Conservation (phyloP, 2,329 filamentous ascomycete genomes). For the Stromatinia cepivora region DNA sequence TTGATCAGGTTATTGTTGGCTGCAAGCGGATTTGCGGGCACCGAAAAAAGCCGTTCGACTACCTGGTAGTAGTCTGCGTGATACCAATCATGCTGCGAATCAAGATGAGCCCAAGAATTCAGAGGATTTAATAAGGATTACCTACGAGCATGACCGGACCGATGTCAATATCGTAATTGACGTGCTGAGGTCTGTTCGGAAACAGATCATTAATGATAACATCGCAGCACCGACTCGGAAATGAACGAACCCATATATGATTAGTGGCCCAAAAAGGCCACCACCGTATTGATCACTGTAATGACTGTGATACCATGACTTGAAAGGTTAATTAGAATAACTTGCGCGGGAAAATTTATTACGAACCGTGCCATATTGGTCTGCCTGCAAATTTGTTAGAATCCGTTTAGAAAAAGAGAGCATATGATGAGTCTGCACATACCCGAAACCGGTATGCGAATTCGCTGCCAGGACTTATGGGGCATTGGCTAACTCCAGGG, state of each 20-base stretch:
- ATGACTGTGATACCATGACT: conserved; percentile 62
- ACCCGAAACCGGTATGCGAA: conserved; percentile 54
- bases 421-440: neutral
- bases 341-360: neutral
- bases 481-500: conserved; percentile 60
- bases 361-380: conserved; percentile 46
- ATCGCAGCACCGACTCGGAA: conserved; percentile 28
- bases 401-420: neutral
- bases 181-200: neutral
- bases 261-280: conserved; percentile 58
- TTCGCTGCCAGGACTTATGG: conserved; percentile 60
- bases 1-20: conserved; percentile 43
- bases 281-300: conserved; percentile 52
- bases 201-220: neutral
- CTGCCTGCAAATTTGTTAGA: conserved; percentile 31
- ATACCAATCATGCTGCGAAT: neutral
- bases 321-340: neutral
- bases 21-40: conserved; percentile 39
- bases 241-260: conserved; percentile 63
- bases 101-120: neutral
- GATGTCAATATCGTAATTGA: neutral
- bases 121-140: neutral
- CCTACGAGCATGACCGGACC: neutral
- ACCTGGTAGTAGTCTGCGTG: neutral
- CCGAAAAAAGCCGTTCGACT: conserved; percentile 55